Conservation (phyloP, 2,329 filamentous ascomycete species). For the Diaporthe aspalathi region DNA sequence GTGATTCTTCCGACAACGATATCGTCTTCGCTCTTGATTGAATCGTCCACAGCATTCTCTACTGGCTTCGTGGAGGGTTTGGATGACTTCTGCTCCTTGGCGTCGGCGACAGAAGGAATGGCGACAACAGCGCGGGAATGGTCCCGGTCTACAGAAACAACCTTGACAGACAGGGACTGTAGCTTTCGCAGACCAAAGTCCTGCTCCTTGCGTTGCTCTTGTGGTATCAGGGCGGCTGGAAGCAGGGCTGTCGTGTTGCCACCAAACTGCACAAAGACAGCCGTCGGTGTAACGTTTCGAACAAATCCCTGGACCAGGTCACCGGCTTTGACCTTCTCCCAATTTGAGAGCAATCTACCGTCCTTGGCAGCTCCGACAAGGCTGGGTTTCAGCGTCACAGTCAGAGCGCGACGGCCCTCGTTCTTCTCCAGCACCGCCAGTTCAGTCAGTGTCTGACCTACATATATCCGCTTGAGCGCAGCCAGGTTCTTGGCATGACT, state of each 20-base stretch:
- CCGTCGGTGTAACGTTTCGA: conserved; percentile 82
- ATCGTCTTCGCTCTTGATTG: conserved; percentile 74
- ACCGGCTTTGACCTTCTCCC: conserved; percentile 78
- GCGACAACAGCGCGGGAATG: conserved; percentile 74
- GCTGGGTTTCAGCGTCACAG: conserved; percentile 85
- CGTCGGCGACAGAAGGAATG: conserved; percentile 59
- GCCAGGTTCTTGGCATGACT: conserved; percentile 81
- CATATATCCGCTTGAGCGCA: conserved; percentile 81
- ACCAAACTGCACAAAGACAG: conserved; percentile 89
- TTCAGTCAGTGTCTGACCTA: conserved; percentile 84
- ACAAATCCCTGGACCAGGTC: conserved; percentile 81
- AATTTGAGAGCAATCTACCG: conserved; percentile 75
- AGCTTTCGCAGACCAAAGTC: conserved; percentile 83
- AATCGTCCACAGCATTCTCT: conserved; percentile 69
- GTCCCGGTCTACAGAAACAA: conserved; percentile 78
- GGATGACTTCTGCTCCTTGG: conserved; percentile 53
- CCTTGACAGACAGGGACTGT: conserved; percentile 79
- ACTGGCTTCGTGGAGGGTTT: conserved; percentile 51
- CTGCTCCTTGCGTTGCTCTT: conserved; percentile 74
- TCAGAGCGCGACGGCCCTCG: conserved; percentile 78
- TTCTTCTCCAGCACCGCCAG: conserved; percentile 91
- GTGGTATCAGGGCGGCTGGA: conserved; percentile 80
- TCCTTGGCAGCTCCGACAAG: conserved; percentile 80
- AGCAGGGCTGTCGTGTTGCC: conserved; percentile 81
- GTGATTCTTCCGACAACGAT: conserved; percentile 78